Conservation (phyloP, 129 eudicot genomes). For the Helianthus annuus region DNA sequence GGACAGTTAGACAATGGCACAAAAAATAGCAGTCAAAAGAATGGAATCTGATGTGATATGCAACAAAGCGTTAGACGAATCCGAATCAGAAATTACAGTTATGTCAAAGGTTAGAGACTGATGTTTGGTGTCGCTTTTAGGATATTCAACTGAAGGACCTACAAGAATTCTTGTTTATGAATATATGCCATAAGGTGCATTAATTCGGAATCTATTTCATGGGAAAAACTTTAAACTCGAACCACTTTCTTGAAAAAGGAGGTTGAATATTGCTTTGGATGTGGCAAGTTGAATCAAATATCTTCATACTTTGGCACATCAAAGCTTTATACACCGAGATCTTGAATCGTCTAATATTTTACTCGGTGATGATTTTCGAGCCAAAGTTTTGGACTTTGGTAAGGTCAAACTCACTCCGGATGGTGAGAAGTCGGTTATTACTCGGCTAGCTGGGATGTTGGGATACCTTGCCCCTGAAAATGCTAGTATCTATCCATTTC, state of each 20-base stretch:
- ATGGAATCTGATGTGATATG: conserved; percentile 51
- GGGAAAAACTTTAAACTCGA: conserved; percentile 73
- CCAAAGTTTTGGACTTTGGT: conserved; percentile 95
- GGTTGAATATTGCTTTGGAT: conserved; percentile 92
- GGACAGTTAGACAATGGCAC: conserved; percentile 64
- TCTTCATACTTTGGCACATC: conserved; percentile 85
- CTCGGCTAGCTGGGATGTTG: conserved; percentile 91
- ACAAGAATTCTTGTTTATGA: conserved; percentile 76
- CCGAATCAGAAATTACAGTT: conserved; percentile 67
- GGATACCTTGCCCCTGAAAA: conserved; percentile 98
- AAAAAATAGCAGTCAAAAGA: conserved; percentile 41
- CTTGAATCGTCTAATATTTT: too few species aligned
- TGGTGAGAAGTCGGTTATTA: conserved; percentile 78
- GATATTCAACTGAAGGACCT: conserved; percentile 65
- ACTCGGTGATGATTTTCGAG: conserved; percentile 55
- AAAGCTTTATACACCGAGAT: neutral
- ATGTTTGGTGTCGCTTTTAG: conserved; percentile 64
- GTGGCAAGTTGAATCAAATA: conserved; percentile 98
- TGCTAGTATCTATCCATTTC: conserved; percentile 64
- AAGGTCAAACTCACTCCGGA: conserved; percentile 95
- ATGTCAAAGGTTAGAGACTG: conserved; percentile 74
- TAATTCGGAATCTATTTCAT: conserved; percentile 60
- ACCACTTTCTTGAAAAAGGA: conserved; percentile 91
- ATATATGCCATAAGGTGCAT: conserved; percentile 73
- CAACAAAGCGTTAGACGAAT: conserved; percentile 70